Evolutionary conservation across 2,329 filamentous ascomycete genomes (phyloP), one percentile per base, ranked within the genome.

Genomic region (Stemphylium lycopersici): DNA sequence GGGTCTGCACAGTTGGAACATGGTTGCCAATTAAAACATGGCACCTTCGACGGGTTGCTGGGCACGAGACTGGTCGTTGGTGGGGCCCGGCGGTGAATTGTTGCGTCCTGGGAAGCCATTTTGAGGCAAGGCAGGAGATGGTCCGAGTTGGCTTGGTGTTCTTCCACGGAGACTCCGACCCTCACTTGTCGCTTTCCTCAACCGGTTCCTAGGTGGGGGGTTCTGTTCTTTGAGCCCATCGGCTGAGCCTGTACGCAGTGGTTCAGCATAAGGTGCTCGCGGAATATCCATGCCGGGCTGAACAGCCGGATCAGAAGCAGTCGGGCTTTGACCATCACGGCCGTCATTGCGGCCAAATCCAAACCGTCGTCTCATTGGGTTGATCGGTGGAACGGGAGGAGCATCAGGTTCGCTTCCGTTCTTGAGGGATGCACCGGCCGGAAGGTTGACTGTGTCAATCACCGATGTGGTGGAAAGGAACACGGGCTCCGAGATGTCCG

Each of bases 401-500:
- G 66, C 58, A 10, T 47, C 48, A 6, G 58, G 24, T 16, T 71
- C 67, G 61, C 77, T 78, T 42, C 82, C 83, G 52, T 83, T 85
- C 70, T 75, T 80, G 32, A 84, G 74, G 4, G 80, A 82, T 2
- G 82, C 81, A 24, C 82, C 82, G n/a, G 79, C 67, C 12, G 84
- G 84, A 10, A 87, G 77, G 32, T 81, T 82, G 32, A 87, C 77
- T 0, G 82, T 82, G 40, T 85, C 83, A 24, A 86, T 79, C 39
- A 83, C 82, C 2, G 82, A 85, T 3, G 85, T 87, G 8, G 78
- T 78, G 1, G 80, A 82, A 22, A 83, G 65, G 55, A 84, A 78
- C 3, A 75, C 77, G 0, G 86, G 86, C 62, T 88, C 85, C 2
- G 84, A 87, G 44, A 88, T 88, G 52, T 83, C 81, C 11, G 78